Percentiles rank a stretch among this genome's conserved stretches.
phyloP scores from a whole-genome alignment of 2,329 filamentous ascomycete genomes.

The Fusarium sp. region DNA sequence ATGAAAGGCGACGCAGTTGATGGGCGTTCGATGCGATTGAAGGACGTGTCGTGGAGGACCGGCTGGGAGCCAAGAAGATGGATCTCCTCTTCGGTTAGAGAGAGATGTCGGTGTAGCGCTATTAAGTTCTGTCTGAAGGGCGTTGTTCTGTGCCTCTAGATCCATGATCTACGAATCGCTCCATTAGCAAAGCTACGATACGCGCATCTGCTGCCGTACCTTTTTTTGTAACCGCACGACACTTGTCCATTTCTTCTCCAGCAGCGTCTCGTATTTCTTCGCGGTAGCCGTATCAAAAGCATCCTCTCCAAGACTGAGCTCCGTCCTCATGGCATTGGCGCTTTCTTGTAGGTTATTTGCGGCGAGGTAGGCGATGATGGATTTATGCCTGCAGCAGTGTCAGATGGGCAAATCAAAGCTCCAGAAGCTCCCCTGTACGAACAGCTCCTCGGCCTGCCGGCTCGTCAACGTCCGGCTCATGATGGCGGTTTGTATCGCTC shows the following conservation, averaged over 20 bases:
- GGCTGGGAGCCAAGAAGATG: conserved; percentile 85
- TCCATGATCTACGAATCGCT: conserved; percentile 80
- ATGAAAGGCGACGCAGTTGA: conserved; percentile 92
- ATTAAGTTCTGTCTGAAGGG: conserved; percentile 85
- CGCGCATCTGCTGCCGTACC: conserved; percentile 58
- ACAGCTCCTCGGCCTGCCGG: conserved; percentile 89
- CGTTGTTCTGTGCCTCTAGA: conserved; percentile 78
- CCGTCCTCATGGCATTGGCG: conserved; percentile 67
- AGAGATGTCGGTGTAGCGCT: conserved; percentile 81
- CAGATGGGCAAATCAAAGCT: conserved; percentile 26
- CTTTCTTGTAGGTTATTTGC: conserved; percentile 76
- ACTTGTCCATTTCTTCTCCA: conserved; percentile 99
- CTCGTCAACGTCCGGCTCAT: conserved; percentile 39
- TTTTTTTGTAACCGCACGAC: conserved; percentile 96
- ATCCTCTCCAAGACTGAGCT: conserved; percentile 76
- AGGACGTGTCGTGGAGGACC: conserved; percentile 83
- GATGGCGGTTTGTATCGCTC: conserved; percentile 30
- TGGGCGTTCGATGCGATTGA: conserved; percentile 73
- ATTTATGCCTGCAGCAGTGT: conserved; percentile 76
- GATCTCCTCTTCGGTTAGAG: conserved; percentile 73
- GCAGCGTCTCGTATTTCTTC: conserved; percentile 92
- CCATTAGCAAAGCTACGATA: conserved; percentile 5
- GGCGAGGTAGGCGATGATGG: conserved; percentile 87
- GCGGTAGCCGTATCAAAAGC: conserved; percentile 81
- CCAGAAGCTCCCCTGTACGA: conserved; percentile 52